Evolutionary conservation across 495 filamentous ascomycete genomes (phyloP), one percentile per base, ranked within the genome.

Genomic region (Hypoxylon trugodes): DNA sequence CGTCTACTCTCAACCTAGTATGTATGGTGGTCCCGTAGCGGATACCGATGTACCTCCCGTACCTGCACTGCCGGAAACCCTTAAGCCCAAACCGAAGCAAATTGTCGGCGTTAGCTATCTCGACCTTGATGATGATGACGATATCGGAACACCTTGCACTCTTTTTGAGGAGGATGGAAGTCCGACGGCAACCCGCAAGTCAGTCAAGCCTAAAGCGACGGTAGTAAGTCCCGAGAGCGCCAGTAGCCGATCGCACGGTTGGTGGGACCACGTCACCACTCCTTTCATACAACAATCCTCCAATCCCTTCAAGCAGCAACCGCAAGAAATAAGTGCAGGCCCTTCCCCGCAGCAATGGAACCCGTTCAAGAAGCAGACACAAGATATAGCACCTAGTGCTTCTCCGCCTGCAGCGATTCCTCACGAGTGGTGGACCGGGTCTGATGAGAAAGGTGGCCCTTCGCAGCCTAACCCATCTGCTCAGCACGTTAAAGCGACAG

Each of bases 211-310:
- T 30, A 74, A 68, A 26, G 30, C 61, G 36, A 9, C 68, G 61
- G 16, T 68, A 28, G n/a, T 58, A 54, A 70, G 70, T 68, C 55
- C 71, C 28, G 38, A 72, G 63, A 51, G 73, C 40, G 83, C 82
- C 33, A 82, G 85, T 38, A 81, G 82, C 8, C 77, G 83, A 30
- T 92, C 91, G 3, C 82, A 85, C 30, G 91, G 91, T 8, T 97
- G 93, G 93, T 97, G 93, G 93, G 93, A 90, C 59, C 83, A 89
- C 57, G 83, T 96, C 36, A 87, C 88, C 1, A 92, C 92, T 1
- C 93, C 93, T 0, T 88, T 96, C 52, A 68, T 59, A 4, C 64
- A 69, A 26, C 72, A 73, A 6, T 73, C 71, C 45, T 78, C 75
- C 42, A 78, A 76, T 19, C 75, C 77, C 21, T 75, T 77, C 64